Base-by-base conservation (phyloP, 345 rosid genomes). In the Cardamine chenopodiifolia region DNA sequence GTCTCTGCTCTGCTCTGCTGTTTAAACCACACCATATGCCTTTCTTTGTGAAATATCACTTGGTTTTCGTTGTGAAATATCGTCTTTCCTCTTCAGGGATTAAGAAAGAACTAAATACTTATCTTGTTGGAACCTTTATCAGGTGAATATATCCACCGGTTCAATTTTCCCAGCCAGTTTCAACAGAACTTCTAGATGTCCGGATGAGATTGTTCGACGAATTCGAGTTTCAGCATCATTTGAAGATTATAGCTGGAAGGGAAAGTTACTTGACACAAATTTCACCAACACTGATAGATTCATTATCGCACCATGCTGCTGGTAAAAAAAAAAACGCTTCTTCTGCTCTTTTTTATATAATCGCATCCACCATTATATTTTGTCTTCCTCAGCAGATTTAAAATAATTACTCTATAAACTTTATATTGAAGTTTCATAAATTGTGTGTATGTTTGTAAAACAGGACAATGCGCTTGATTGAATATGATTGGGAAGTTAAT, bases 141-240 rank as follows among this genome's bases (percentile, higher is more conserved):
- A 91, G 98, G 85, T 91, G 57, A 88, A 91, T 83, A 80, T 88
- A 13, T 76, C 86, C 60, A 79, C 86, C 3, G 96, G 97, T 54
- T 76, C 83, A 14, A 59, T 88, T 37, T 32, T 55, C 37, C 98
- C 96, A 8, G 93, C 97, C 52, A 77, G 85, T 78, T 91, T 91
- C 70, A 79, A 87, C 73, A 76, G 85, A 71, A 71, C 81, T 56
- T 86, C 90, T 32, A 88, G 95, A 81, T 84, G 90, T 68, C 97
- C 98, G 0, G 97, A 94, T 85, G 97, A 91, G 82, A 68, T 87
- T 72, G 87, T 94, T 37, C 73, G 97, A 62, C 83, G 95, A 77
- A 80, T 91, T 53, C 83, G 97, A 73, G 82, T 88, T 35, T 78
- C 83, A 39, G 85, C 90, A 74, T 83, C 88, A 63, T 50, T 29